These are phyloP conservation scores for Sanghuangporus sanghuang DNA, from an alignment of 1,284 basidiomycete genomes.

Conservation along the genomic window DNA sequence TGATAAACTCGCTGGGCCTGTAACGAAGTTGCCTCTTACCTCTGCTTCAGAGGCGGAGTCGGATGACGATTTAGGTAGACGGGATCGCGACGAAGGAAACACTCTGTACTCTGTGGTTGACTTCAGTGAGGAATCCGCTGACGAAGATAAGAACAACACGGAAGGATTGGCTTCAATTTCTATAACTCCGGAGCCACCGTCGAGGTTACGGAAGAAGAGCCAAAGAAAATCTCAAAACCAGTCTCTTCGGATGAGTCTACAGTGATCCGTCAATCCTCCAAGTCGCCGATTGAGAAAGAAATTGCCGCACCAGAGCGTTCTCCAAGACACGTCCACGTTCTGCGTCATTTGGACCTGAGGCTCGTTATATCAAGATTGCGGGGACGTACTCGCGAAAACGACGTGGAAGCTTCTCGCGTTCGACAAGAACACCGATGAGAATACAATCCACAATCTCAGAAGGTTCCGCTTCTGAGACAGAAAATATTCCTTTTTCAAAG, in stretches of 20 bases:
- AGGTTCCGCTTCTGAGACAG: not conserved
- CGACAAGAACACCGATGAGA: conserved; percentile 1
- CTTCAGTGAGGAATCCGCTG: not conserved
- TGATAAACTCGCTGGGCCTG: conserved; percentile 24
- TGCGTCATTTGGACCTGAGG: conserved; percentile 21
- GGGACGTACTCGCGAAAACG: conserved; percentile 14
- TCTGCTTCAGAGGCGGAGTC: conserved; percentile 20
- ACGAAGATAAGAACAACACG: conserved; percentile 17
- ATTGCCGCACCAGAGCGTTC: not conserved
- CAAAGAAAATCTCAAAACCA: too few species aligned
- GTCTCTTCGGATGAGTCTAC: not conserved
- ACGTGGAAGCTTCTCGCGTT: not conserved
- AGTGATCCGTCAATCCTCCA: not conserved
- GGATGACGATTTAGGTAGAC: conserved; percentile 42
- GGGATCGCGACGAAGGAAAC: conserved; percentile 36
- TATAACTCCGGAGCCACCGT: not conserved
- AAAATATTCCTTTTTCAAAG: not conserved
- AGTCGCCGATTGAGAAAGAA: not conserved
- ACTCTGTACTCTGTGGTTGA: conserved; percentile 24
- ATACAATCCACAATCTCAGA: conserved; percentile 3
- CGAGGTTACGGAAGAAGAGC: not conserved
- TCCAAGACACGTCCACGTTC: conserved; percentile 25
- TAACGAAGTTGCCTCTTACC: not conserved
- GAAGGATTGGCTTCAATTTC: conserved; percentile 15
- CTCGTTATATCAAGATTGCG: conserved; percentile 12